Evolutionary conservation across 768 basidiomycete species (phyloP), one percentile per base, ranked within the genome.

Genomic region (Fibroporia radiculosa): DNA sequence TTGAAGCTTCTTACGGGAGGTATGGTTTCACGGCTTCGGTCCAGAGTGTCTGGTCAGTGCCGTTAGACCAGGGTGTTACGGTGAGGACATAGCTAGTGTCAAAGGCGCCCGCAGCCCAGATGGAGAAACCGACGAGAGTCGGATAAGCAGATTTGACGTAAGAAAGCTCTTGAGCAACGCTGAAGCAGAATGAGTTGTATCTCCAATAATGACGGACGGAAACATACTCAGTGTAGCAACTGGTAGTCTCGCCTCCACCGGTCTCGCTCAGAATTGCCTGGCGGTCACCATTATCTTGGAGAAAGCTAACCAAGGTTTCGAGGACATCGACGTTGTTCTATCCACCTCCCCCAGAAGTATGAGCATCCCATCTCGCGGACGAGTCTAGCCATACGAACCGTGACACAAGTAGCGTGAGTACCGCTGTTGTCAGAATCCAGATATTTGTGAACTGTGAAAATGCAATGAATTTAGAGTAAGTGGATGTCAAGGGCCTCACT

Each of bases 81-180:
- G 68, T 65, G 31, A 77, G 65, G n/a, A 63, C 62, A 55, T 78
- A 78, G 31, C 61, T 66, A 1, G 69, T 65, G 48, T 68, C 68
- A 58, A 77, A 78, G 6, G 68, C 62, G 35, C 75, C 75, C 38
- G 70, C 77, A 46, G 71, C 66, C 77, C 75, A 77, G 27, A 70
- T 65, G 22, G 71, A 62, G 63, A 74, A 79, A 13, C 77, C 77
- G 32, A 66, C 55, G 42, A 74, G 65, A 25, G 54, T 66, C 33
- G 62, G 61, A 31, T 66, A 67, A 50, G 70, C 62, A 3, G 54
- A 53, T 48, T 70, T 67, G 20, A 75, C 61, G 50, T 59, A 71
- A 1, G 66, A 62, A 7, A 75, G 63, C 42, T 71, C 62, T 24
- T 60, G 47, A 57, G 57, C n/a, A 74, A 55, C 44, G 66, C 67